Evolutionary conservation across 306 rosid species (phyloP), one percentile per base, ranked within the genome.

Genomic region (Heteromeles arbutifolia): DNA sequence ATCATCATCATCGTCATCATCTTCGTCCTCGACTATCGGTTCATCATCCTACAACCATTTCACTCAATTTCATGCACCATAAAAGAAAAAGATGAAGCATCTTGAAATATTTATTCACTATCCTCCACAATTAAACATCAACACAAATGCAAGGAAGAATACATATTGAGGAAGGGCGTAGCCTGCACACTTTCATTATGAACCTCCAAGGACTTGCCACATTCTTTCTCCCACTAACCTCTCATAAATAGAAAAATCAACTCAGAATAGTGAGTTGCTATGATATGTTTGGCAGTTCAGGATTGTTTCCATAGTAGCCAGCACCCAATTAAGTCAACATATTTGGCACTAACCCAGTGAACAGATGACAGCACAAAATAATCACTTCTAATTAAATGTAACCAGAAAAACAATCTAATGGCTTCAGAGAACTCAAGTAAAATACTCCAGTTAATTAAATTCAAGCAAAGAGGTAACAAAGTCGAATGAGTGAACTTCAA

Each of bases 1-100:
- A 0, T 93, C 98, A 0, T 94, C 96, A 0, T 91, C 97, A 0
- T 93, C 97, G 0, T 88, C 97, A 0, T 88, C 97, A 0, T 90
- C 94, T 1, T 91, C 97, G 13, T 92, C 97, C 73, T 94, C 97
- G 26, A 92, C 86, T 32, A 89, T 75, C 24, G 96, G 97, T 68
- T 90, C 90, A 26, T 61, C 66, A 14, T 26, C 34, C 66, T 61
- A 14, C 66, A 57, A 57, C 25, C 25, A 57, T 57, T 4, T 12
- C 17, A 4, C 29, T 22, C 29, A 57, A 22, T 11, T 57, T 57
- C 63, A 22, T 22, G 29, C 29, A 14, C 37, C 29, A 26, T 6
- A 61, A 14, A 26, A 14, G 19, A 61, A 61, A 56, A 22, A 26
- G n/a, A 21, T 28, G 32, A 26, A 26, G 34, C 66, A 12, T 14